Base-by-base conservation (phyloP, 2,329 filamentous ascomycete species). In the Myriosclerotinia duriaeana region DNA sequence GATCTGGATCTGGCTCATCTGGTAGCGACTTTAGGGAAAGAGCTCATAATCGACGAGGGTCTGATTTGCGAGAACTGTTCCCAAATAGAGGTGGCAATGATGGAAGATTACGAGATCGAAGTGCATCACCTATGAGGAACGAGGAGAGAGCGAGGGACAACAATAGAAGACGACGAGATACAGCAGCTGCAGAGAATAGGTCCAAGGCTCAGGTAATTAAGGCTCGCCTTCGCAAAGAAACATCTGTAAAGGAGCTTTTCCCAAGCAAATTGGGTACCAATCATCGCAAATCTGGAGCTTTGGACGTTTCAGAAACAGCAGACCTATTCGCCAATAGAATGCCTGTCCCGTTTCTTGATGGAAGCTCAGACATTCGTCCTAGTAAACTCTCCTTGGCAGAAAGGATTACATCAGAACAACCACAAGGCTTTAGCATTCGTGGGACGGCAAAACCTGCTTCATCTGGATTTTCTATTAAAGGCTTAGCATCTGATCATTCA, bases 391-490 rank as follows among this genome's bases (percentile, higher is more conserved):
- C 69, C 14, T 50, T 74, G 36, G 71, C 69, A 48, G 70, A 71
- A 12, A 69, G 72, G 59, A 71, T 74, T 54, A 67, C 72, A 8
- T 72, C 75, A 70, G 66, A 65, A 69, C 72, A 46, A 74, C 74
- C 53, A 79, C 79, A 61, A 22, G 53, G 67, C 1, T 82, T 90
- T 71, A 86, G 77, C 71, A 90, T 91, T 70, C 85, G 85, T 56
- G 89, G 88, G 26, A 83, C 86, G 6, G 79, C 76, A 62, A 81
- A 82, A 68, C 40, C 59, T 26, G 78, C 79, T 12, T 76, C 78
- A 44, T 75, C 78, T 17, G 86, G 84, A 0, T 84, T 91, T 69
- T 80, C 82, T 14, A 92, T 92, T 76, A 92, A 90, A 74, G 90
- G 89, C 2, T 80, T 81, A 2, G 86, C 85, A 14, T 88, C 88